Conservation (phyloP, 2,329 filamentous ascomycete species). For the Lecanosticta acicola region DNA sequence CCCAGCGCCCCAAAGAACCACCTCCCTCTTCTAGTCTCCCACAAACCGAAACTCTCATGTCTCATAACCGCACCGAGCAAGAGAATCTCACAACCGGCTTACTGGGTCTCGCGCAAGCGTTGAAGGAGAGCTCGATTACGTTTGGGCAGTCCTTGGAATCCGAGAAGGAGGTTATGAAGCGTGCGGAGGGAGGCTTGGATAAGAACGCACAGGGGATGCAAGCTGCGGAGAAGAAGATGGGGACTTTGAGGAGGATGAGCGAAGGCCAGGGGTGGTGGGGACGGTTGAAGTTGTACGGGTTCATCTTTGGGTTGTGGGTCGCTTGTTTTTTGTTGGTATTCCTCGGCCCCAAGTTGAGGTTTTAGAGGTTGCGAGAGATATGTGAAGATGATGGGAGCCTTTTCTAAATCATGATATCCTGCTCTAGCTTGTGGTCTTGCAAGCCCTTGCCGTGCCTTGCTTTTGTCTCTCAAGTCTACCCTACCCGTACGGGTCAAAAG, state of each 20-base stretch:
- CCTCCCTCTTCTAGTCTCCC: slow-evolving; percentile 15
- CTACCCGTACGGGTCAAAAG: not conserved
- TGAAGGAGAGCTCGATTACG: slow-evolving; percentile 68
- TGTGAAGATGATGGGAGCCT: not conserved
- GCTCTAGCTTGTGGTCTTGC: not conserved
- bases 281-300: slow-evolving; percentile 69
- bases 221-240: slow-evolving; percentile 70
- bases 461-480: not conserved
- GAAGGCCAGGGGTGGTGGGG: slow-evolving; percentile 86
- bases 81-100: slow-evolving; percentile 76
- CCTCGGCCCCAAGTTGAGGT: slow-evolving; percentile 79
- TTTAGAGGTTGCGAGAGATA: slow-evolving; percentile 44
- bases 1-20: slow-evolving; percentile 17
- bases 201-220: slow-evolving; percentile 72
- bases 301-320: slow-evolving; percentile 79
- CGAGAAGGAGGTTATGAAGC: slow-evolving; percentile 64
- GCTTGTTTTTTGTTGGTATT: slow-evolving; percentile 73
- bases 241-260: slow-evolving; percentile 68
- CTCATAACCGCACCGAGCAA: slow-evolving; percentile 74
- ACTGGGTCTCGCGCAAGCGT: slow-evolving; percentile 68
- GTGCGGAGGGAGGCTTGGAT: slow-evolving; percentile 69
- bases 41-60: slow-evolving; percentile 61
- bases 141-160: slow-evolving; percentile 70
- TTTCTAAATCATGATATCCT: not conserved
- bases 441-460: too few relatives aligned